Conservation (phyloP, 345 rosid species). For the Populus pruinosa region DNA sequence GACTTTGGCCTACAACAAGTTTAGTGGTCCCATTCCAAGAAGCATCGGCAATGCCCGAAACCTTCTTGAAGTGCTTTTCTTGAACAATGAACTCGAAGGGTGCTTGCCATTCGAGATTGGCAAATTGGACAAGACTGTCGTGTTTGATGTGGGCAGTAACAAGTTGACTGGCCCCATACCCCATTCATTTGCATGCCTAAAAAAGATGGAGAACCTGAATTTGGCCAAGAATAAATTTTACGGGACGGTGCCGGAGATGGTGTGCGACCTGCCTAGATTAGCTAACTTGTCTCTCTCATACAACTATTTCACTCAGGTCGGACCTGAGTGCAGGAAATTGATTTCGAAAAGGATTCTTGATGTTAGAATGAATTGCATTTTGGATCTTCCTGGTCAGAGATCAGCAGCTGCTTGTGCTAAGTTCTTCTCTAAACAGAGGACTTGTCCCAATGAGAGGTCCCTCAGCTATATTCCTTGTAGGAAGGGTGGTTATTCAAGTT, state of each 20-base stretch:
- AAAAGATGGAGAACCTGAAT: conserved; percentile 31
- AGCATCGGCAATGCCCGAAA: conserved; percentile 43
- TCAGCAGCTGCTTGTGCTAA: conserved; percentile 18
- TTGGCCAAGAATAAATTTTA: conserved; percentile 39
- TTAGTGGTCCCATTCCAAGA: conserved; percentile 44
- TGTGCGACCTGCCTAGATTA: conserved; percentile 44
- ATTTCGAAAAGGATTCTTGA: conserved; percentile 30
- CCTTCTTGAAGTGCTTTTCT: conserved; percentile 49
- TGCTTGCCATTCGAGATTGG: conserved; percentile 62
- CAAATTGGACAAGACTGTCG: conserved; percentile 17
- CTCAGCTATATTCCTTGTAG: conserved; percentile 37
- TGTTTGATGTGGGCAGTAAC: conserved; percentile 47
- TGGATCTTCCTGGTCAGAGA: conserved; percentile 48
- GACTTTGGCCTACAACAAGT: conserved; percentile 53
- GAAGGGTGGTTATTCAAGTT: background rate
- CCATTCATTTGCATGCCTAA: conserved; percentile 49
- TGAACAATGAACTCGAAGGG: conserved; percentile 42
- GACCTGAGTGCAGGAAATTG: conserved; percentile 44
- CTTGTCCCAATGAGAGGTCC: conserved; percentile 25
- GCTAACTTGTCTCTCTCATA: conserved; percentile 27
- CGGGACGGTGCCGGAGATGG: conserved; percentile 45
- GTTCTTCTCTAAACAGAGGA: conserved; percentile 26
- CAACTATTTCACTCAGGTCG: conserved; percentile 60
- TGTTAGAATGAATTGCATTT: conserved; percentile 50
- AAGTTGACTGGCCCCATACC: conserved; percentile 54